Percentiles rank a stretch among this genome's conserved stretches.
These are phyloP conservation scores for Boletus barrowsii DNA, from an alignment of 768 basidiomycete genomes.

Conservation along the genomic window DNA sequence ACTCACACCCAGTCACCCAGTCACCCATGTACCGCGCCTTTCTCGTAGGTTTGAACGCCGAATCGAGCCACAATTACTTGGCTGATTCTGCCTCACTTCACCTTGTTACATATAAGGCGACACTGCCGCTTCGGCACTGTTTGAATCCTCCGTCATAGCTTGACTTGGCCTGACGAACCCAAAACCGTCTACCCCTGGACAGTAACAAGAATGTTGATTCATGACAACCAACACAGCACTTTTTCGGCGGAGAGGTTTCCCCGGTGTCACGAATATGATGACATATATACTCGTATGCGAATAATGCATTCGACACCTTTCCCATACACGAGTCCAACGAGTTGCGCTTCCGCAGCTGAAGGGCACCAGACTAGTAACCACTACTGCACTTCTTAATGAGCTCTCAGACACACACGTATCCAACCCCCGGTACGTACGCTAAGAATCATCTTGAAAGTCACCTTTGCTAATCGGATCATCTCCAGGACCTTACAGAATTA, in stretches of 20 bases:
- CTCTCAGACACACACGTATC: background rate
- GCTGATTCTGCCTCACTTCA: too few species aligned
- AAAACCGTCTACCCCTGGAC: too few species aligned
- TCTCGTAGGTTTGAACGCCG: too few species aligned
- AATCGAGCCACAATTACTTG: too few species aligned
- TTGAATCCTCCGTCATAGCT: too few species aligned
- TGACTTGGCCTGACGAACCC: too few species aligned
- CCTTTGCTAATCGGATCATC: background rate
- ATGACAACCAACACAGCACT: background rate
- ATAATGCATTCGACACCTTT: background rate
- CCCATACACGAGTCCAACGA: background rate
- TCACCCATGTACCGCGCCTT: too few species aligned
- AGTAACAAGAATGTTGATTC: too few species aligned
- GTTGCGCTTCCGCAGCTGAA: background rate
- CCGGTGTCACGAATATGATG: background rate
- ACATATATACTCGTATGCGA: background rate
- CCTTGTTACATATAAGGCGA: too few species aligned
- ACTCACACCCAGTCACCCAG: too few species aligned
- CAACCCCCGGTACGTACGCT: conserved; percentile 6
- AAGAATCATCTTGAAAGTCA: background rate
- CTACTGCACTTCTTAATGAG: background rate
- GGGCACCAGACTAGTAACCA: background rate
- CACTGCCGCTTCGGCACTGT: too few species aligned
- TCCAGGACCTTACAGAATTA: conserved; percentile 10
- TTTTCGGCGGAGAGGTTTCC: too few species aligned